Conservation (phyloP, 225 moss, liverwort and hornwort species). For the Polytrichum commune region DNA sequence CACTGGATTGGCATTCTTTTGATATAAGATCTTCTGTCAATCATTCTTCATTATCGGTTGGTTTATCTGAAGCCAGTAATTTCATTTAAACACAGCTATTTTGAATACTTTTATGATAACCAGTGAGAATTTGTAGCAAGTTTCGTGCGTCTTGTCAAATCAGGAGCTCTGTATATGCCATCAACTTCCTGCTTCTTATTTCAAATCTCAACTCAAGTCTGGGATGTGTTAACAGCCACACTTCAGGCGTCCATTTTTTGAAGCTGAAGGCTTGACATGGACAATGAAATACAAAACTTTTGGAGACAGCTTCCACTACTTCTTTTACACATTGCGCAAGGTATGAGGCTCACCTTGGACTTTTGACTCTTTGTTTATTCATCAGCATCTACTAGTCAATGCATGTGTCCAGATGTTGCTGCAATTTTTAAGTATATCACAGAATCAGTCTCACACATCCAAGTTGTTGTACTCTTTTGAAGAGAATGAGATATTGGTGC, state of each 20-base stretch:
- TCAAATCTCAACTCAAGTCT: not conserved
- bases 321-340: slow-evolving; percentile 78
- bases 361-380: not conserved
- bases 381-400: not conserved
- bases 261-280: slow-evolving; percentile 82
- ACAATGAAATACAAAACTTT: slow-evolving; percentile 74
- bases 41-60: too few species aligned
- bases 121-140: too few species aligned
- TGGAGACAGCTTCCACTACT: slow-evolving; percentile 87
- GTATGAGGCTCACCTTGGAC: slow-evolving; percentile 19
- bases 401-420: not conserved
- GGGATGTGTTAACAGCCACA: slow-evolving; percentile 54
- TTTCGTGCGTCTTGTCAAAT: too few species aligned
- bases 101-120: too few species aligned
- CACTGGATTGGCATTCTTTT: not conserved
- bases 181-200: not conserved
- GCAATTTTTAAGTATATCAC: not conserved
- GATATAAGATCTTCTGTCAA: not conserved
- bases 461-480: too few species aligned
- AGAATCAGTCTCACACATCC: too few species aligned
- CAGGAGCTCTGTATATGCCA: too few species aligned
- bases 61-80: too few species aligned
- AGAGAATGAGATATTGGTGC: too few species aligned
- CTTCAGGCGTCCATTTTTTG: slow-evolving; percentile 80
- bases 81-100: too few species aligned